Percentiles rank a stretch among this genome's conserved stretches.
phyloP scores from a whole-genome alignment of 2,329 filamentous ascomycete genomes.

The Neopestalotiopsis rosae region DNA sequence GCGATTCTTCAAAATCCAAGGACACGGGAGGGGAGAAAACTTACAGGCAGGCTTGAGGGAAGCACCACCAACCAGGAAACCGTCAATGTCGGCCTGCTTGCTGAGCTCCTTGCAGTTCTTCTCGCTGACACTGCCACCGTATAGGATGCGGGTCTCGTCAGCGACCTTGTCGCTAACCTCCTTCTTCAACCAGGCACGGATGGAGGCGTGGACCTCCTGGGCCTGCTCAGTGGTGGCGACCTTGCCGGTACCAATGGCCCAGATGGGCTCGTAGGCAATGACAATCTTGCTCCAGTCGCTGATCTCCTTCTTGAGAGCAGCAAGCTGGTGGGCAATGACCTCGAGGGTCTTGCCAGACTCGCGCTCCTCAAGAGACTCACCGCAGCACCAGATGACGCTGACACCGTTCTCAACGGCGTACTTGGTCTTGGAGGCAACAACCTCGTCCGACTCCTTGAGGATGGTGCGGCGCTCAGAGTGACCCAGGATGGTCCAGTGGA shows the following conservation, averaged over 20 bases:
- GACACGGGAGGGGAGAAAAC: slow-evolving; percentile 37
- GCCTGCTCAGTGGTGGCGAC: slow-evolving; percentile 88
- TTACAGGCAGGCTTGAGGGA: slow-evolving; percentile 95
- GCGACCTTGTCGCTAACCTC: slow-evolving; percentile 77
- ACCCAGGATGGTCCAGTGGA: slow-evolving; percentile 90
- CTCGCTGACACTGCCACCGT: slow-evolving; percentile 95
- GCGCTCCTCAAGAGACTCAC: slow-evolving; percentile 92
- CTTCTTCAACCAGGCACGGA: slow-evolving; percentile 85
- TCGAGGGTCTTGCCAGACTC: slow-evolving; percentile 85
- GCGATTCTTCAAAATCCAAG: not conserved
- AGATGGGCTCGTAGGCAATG: slow-evolving; percentile 98
- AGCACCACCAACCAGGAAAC: slow-evolving; percentile 95
- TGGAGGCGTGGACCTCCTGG: slow-evolving; percentile 91
- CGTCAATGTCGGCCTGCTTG: slow-evolving; percentile 94
- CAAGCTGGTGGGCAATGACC: slow-evolving; percentile 84
- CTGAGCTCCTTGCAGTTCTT: slow-evolving; percentile 96
- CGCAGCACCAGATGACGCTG: slow-evolving; percentile 94
- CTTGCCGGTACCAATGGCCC: slow-evolving; percentile 94
- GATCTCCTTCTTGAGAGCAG: slow-evolving; percentile 77
- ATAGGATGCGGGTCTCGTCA: slow-evolving; percentile 90
- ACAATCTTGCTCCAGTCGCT: slow-evolving; percentile 94
- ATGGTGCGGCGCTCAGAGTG: slow-evolving; percentile 95
- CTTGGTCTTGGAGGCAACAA: slow-evolving; percentile 94
- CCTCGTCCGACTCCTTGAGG: slow-evolving; percentile 82
- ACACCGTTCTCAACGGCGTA: slow-evolving; percentile 85